phyloP scores from a whole-genome alignment of 352 stramenopile genomes.

The Pythium dissotocum region DNA sequence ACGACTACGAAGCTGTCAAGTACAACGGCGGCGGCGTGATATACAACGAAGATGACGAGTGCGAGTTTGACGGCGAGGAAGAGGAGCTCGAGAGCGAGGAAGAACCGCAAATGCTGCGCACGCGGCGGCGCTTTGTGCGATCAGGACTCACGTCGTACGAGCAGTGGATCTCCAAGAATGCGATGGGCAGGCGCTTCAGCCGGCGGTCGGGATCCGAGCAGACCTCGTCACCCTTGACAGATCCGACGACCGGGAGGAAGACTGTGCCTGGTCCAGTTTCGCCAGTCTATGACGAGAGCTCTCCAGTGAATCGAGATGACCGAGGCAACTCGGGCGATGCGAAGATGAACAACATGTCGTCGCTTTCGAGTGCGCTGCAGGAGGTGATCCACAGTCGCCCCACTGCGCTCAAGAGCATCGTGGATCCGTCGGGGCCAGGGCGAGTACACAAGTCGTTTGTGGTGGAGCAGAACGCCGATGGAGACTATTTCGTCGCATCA shows the following conservation, averaged over 20 bases:
- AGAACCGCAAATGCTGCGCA: conserved; percentile 16
- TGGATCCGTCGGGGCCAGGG: conserved; percentile 9
- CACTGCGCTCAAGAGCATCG: conserved; percentile 19
- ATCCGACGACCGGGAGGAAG: conserved; percentile 1
- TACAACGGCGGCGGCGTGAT: conserved; percentile 17
- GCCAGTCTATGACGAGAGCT: conserved; percentile 18
- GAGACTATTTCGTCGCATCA: conserved; percentile 29
- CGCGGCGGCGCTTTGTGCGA: conserved; percentile 30
- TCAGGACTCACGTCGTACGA: conserved; percentile 33
- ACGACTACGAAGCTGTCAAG: neutral
- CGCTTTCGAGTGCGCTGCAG: conserved; percentile 31
- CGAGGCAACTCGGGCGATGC: neutral
- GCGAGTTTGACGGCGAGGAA: conserved; percentile 25
- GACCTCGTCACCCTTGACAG: neutral
- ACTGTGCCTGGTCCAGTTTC: neutral
- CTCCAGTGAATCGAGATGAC: conserved; percentile 1
- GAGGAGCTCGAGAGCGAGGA: conserved; percentile 11
- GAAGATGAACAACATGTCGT: conserved; percentile 18
- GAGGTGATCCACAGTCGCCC: conserved; percentile 29
- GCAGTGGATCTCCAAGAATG: conserved; percentile 33
- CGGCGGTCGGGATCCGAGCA: conserved; percentile 20
- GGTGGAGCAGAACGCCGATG: conserved; percentile 28
- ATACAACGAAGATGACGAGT: conserved; percentile 21
- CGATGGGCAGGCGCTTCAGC: conserved; percentile 27
- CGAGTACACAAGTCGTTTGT: conserved; percentile 26